Evolutionary conservation across 129 eudicot genomes (phyloP), one percentile per base, ranked within the genome.

Genomic region (Logfia minima): DNA sequence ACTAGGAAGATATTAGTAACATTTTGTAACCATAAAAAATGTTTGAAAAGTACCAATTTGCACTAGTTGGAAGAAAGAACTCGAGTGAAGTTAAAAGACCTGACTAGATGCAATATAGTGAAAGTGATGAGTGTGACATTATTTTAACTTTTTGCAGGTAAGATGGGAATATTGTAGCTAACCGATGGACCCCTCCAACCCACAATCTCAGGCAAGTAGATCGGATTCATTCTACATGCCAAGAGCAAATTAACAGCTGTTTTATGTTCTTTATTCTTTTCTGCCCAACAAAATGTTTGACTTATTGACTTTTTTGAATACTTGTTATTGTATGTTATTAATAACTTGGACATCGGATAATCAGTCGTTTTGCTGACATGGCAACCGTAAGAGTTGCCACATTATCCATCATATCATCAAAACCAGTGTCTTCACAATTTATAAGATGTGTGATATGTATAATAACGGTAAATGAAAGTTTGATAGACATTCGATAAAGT

Each of bases 81-180:
- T 53, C 48, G 8, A 53, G 26, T 55, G 77, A 41, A 60, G 70
- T 18, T 34, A 73, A 63, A 60, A 63, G 31, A 74, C 35, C 23
- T 74, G 39, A 63, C 37, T 66, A 31, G 80, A 48, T 71, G 11
- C 41, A 52, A 24, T 37, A 18, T 4, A 35, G 34, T 29, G 75
- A 64, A 66, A 79, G 71, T 79, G 84, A 80, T 32, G 75, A 80
- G 55, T 29, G 63, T 41, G 84, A 80, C 87, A 48, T 13, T 13
- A 70, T 84, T 39, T 61, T 74, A 80, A 80, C 69, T 66, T 77
- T 72, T 80, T 75, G 71, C 70, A 63, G 88, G 84, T 87, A 74
- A 83, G 85, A 69, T 71, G 70, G 70, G 90, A 90, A 90, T 87
- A 80, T 85, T 76, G 45, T 75, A 62, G 69, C 78, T 62, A 70